Base-by-base conservation (phyloP, 2,329 filamentous ascomycete species). In the Phialemoniopsis sp. region DNA sequence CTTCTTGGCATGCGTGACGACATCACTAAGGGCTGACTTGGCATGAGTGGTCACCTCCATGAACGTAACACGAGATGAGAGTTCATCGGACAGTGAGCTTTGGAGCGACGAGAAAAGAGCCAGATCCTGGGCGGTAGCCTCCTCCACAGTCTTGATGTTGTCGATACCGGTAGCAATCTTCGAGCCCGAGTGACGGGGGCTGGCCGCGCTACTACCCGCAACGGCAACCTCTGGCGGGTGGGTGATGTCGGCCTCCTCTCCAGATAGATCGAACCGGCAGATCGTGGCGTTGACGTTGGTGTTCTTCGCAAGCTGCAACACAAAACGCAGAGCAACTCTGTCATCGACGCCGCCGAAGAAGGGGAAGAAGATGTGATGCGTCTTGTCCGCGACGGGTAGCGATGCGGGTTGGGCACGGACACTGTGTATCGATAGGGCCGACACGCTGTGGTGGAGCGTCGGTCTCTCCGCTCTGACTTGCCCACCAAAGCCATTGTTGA, bases 341-440 rank as follows among this genome's bases (percentile, higher is more conserved):
- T 96, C 91, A 54, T 98, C 93, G 2, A 72, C 66, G 8, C 87
- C 87, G 14, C 91, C 90, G 43, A 95, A 82, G 63, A 89, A 97
- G 1, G 90, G 85, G 39, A 95, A 71, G 57, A 95, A 90, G 48
- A 97, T 75, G 56, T 91, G 89, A 56, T 95, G 89, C 29, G 79
- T 81, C 44, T 81, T 82, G 52, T 87, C 78, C 6, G 72, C 68
- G 5, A 82, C 72, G 1, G 84, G 79, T 1, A 74, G 66, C 15
- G 75, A 63, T 0, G 73, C 65, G 10, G 77, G 64, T 38, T 85
- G 78, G n/a, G 69, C 65, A 26, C 72, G 63, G 45, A 62, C 40
- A 47, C 77, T 80, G 44, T 74, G 70, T 35, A 86, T 60, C 29
- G 83, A 87, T 35, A 81, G 54, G 6, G 69, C 64, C 42, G 80